These are phyloP conservation scores for Diaporthe longicolla DNA, from an alignment of 2,329 filamentous ascomycete species.

Conservation along the genomic window DNA sequence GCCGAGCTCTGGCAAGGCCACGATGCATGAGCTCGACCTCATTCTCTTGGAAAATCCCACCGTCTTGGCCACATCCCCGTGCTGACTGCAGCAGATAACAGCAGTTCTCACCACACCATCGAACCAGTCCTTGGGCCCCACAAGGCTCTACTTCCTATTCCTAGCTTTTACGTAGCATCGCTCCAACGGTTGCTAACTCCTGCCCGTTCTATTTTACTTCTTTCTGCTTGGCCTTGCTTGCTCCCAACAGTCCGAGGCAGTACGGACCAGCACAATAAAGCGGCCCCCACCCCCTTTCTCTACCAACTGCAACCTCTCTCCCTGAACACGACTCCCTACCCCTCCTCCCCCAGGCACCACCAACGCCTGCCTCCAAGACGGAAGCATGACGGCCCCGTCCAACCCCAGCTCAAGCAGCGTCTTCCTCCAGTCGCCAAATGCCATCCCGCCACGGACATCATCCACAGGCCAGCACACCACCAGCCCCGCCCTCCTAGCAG, in stretches of 20 bases:
- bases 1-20: not conserved
- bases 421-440: constrained; percentile 69
- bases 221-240: not conserved
- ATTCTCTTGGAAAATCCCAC: not conserved
- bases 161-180: not conserved
- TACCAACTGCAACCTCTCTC: not conserved
- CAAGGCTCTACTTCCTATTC: not conserved
- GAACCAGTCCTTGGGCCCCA: not conserved
- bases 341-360: not conserved
- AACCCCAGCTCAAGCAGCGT: constrained; percentile 42
- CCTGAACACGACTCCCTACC: not conserved
- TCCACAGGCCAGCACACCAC: constrained; percentile 66
- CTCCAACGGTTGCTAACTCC: not conserved
- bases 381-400: constrained; percentile 45
- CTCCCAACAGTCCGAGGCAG: constrained; percentile 1
- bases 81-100: constrained; percentile 21
- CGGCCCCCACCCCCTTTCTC: not conserved
- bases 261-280: constrained; percentile 11
- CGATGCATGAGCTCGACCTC: constrained; percentile 14
- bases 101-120: constrained; percentile 3
- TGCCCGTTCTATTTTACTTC: too few species aligned
- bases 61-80: not conserved
- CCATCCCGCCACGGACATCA: constrained; percentile 81
- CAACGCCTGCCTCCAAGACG: not conserved
- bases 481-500: constrained; percentile 49